Percentiles rank a stretch among this genome's conserved stretches.
Evolutionary conservation across 306 rosid genomes (phyloP).

Genomic region (Lathyrus sativus): DNA sequence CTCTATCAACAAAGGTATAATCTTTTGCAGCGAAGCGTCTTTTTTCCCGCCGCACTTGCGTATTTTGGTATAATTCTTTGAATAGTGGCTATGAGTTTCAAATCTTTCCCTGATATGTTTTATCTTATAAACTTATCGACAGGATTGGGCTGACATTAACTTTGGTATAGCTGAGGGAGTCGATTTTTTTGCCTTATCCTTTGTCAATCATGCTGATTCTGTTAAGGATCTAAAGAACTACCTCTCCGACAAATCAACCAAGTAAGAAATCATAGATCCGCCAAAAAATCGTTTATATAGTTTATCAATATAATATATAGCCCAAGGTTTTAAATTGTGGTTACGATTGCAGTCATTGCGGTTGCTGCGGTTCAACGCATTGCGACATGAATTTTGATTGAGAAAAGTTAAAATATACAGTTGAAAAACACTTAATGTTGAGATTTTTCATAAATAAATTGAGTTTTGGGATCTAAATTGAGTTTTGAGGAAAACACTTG

Average conservation of each 20-base stretch:
- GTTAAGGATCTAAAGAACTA: constrained; percentile 66
- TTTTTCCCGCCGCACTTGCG: constrained; percentile 1
- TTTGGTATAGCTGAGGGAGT: constrained; percentile 77
- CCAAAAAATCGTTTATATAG: constrained; percentile 2
- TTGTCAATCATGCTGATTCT: constrained; percentile 66
- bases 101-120: constrained; percentile 6
- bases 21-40: neutral
- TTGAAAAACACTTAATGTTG: no score
- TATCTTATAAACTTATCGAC: constrained; percentile 33
- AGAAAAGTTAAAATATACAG: no score
- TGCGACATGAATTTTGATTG: no score
- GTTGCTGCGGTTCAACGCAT: no score
- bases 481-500: no score
- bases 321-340: neutral
- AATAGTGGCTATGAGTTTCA: constrained; percentile 2
- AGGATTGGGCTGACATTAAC: constrained; percentile 90
- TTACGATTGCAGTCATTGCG: no score
- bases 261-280: constrained; percentile 51
- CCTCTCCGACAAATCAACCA: constrained; percentile 63
- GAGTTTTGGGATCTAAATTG: no score
- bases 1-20: constrained; percentile 73
- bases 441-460: no score
- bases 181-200: constrained; percentile 82
- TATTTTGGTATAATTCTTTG: neutral
- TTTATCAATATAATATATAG: constrained; percentile 6